Base-by-base conservation (phyloP, 371 early-diverging fungal genomes). In the Mucor piriformis region DNA sequence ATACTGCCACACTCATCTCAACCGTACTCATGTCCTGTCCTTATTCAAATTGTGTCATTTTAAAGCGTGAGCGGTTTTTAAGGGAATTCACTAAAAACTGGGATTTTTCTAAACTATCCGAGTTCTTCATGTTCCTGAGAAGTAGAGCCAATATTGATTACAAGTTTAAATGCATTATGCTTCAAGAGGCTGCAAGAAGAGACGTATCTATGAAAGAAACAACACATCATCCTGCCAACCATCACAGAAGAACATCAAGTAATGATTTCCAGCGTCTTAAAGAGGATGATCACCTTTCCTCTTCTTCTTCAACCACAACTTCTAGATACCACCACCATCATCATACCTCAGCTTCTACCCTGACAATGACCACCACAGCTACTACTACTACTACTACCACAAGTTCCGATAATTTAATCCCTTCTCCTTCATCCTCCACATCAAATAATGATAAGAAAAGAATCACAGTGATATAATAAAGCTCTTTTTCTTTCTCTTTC, bases 71-170 rank as follows among this genome's bases (percentile, higher is more conserved):
- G 34, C 70, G 83, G 4, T 89, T 90, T 40, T 64, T 90, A 61
- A 80, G 86, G 49, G 84, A 83, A 5, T 81, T 90, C 37, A 85
- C 88, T 1, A 77, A 84, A 21, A 86, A 87, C 54, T 90, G 91
- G 91, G 88, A 88, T 70, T 90, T 90, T 71, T 88, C 87, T 52
- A 84, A 87, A 25, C 72, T 90, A 34, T 89, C 89, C 3, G 89
- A 89, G 63, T 88, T 90, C 48, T 90, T 90, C 73, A 88, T 88
- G 69, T 85, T 82, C 49, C 67, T 90, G 23, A 83, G 84, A 54
- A 81, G 81, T 40, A 79, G 77, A 40, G 83, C 89, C 8, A 87
- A 87, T n/a, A 79, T 90, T 35, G 88, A 83, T 56, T 88, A 88
- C 67, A 83, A 86, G 57, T 78, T 88, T 37, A 90, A 89, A 65